Evolutionary conservation across 495 filamentous ascomycete species (phyloP), one percentile per base, ranked within the genome.

Genomic region (Penicillium riverlandense): DNA sequence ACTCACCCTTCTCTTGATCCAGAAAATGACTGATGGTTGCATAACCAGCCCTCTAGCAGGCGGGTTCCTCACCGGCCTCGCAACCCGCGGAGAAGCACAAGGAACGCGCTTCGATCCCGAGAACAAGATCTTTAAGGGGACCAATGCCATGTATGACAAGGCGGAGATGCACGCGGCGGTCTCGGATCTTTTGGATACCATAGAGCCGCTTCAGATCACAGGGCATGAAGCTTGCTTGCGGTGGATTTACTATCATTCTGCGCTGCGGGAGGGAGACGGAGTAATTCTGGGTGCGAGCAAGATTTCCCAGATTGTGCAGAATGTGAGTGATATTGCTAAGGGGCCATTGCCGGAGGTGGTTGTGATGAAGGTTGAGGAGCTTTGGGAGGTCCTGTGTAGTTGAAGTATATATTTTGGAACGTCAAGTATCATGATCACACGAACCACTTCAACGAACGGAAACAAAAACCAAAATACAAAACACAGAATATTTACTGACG

Each of bases 271-370:
- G 1, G 47, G 39, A 10, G 66, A 71, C 37, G 60, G 61, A 8
- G 49, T 67, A 2, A 60, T 71, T 36, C 37, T 69, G 11, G 66
- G 65, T 0, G 59, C 58, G 15, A 68, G 59, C 45, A 61, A 49
- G 37, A 39, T 54, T 11, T 35, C 55, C 11, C 63, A 69, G 41
- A 40, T 67, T 27, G 36, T 38, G 37, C 45, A 54, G 44, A 65
- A 64, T 43, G 31, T 62, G 32, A 34, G 32, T 16, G 45, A 52
- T 48, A 55, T 65, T 11, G 11, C 32, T 30, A 54, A 54, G 35
- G 62, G 62, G 12, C 62, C 66, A 27, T 53, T 73, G 40, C 65
- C 66, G 9, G 35, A 14, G 35, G 41, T 47, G 9, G 32, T 45
- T 12, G 31, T 54, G 36, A 37, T 36, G 41, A 43, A 50, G 22